Evolutionary conservation across 2,329 filamentous ascomycete genomes (phyloP).

Genomic region (Xylariaceae sp.): DNA sequence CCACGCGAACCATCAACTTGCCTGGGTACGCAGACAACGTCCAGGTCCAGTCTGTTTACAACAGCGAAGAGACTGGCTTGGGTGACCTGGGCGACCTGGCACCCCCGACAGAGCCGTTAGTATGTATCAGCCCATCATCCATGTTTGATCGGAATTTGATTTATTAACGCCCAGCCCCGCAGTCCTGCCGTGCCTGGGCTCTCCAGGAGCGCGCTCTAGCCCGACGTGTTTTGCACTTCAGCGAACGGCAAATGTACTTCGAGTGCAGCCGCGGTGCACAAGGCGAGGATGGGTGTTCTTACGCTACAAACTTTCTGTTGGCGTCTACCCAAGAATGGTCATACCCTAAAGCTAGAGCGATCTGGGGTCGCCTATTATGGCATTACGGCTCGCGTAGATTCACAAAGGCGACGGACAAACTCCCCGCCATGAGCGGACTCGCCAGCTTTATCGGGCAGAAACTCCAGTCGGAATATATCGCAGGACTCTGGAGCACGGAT

Average conservation of each 20-base stretch:
- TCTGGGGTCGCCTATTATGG: conserved; percentile 1
- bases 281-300: too few relatives aligned
- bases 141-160: too few relatives aligned
- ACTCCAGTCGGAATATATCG: conserved; percentile 12
- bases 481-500: conserved; percentile 15
- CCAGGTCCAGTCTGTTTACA: not conserved
- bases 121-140: too few relatives aligned
- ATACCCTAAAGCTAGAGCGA: too few relatives aligned
- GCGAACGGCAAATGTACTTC: conserved; percentile 32
- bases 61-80: too few relatives aligned
- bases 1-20: conserved; percentile 1
- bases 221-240: conserved; percentile 34
- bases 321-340: too few relatives aligned
- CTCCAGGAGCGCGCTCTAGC: conserved; percentile 35
- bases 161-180: too few relatives aligned
- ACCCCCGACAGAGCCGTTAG: too few relatives aligned
- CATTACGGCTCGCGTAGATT: conserved; percentile 11
- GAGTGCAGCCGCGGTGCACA: conserved; percentile 34
- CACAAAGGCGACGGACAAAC: conserved; percentile 12
- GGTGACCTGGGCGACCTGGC: too few relatives aligned
- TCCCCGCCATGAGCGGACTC: conserved; percentile 17
- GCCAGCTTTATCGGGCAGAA: conserved; percentile 10
- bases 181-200: too few relatives aligned
- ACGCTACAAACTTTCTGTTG: too few relatives aligned
- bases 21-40: conserved; percentile 6